Evolutionary conservation across 2,329 filamentous ascomycete genomes (phyloP).

Genomic region (Fusarium domesticum): DNA sequence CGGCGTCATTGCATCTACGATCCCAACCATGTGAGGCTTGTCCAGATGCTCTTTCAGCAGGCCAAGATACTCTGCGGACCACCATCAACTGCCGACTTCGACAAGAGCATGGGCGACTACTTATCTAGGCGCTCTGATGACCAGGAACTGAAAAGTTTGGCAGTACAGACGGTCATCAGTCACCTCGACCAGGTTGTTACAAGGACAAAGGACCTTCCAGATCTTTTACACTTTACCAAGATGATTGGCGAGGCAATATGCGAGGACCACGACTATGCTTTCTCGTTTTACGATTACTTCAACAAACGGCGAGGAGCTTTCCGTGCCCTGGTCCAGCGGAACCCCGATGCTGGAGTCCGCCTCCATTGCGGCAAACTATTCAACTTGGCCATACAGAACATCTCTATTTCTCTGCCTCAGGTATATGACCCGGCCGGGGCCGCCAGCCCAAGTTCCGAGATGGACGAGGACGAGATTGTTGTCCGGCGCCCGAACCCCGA

Average conservation of each 20-base stretch:
- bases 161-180: conserved; percentile 55
- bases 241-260: conserved; percentile 48
- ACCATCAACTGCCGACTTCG: not conserved
- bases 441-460: conserved; percentile 20
- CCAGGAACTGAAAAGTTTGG: conserved; percentile 43
- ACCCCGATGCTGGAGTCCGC: conserved; percentile 56
- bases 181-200: conserved; percentile 76
- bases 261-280: conserved; percentile 51
- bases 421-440: conserved; percentile 40
- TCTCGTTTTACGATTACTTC: conserved; percentile 62
- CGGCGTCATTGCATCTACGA: conserved; percentile 79
- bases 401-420: conserved; percentile 48
- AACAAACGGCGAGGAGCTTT: conserved; percentile 52
- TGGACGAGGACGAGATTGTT: conserved; percentile 30
- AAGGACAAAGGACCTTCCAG: conserved; percentile 64
- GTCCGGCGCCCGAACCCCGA: conserved; percentile 3
- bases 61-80: conserved; percentile 46
- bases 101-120: conserved; percentile 9
- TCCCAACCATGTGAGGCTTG: conserved; percentile 64
- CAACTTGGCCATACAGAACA: conserved; percentile 48
- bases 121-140: conserved; percentile 3
- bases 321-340: conserved; percentile 63
- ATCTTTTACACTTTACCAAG: conserved; percentile 55
- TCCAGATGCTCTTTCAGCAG: conserved; percentile 59
- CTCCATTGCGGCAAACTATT: conserved; percentile 50